These are phyloP conservation scores for Boletellus sp. DNA, from an alignment of 1,284 basidiomycete genomes.

Conservation along the genomic window DNA sequence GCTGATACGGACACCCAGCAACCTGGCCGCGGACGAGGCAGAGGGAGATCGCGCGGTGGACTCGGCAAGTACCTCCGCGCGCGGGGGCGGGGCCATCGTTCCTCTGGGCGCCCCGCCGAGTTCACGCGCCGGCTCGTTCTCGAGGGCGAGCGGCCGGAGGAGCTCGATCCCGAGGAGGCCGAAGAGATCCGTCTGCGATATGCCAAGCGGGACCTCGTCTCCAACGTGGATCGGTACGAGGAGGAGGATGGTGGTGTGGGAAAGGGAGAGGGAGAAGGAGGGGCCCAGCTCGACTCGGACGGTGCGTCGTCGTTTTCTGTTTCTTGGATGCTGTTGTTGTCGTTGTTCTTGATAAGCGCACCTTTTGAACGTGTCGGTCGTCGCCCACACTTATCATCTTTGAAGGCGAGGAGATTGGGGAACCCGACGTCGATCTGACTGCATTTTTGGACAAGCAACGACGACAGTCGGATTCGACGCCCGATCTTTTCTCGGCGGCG, in stretches of 20 bases:
- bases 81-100: constrained; percentile 49
- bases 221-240: constrained; percentile 68
- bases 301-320: constrained; percentile 34
- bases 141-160: constrained; percentile 46
- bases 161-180: constrained; percentile 45
- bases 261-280: constrained; percentile 13
- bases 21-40: constrained; percentile 39
- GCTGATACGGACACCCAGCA: too few relatives aligned
- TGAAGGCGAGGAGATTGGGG: constrained; percentile 61
- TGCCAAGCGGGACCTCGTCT: constrained; percentile 52
- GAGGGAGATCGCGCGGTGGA: constrained; percentile 62
- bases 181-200: constrained; percentile 50
- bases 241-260: constrained; percentile 43
- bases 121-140: constrained; percentile 57
- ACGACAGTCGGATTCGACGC: not conserved
- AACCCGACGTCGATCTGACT: constrained; percentile 72
- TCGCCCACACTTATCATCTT: too few relatives aligned
- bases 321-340: too few relatives aligned
- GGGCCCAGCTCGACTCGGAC: constrained; percentile 62
- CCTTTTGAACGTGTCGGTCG: too few relatives aligned
- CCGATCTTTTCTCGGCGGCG: constrained; percentile 30
- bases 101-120: constrained; percentile 58
- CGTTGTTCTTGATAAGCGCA: too few relatives aligned
- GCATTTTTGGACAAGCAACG: constrained; percentile 61
- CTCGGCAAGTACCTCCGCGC: constrained; percentile 71